Evolutionary conservation across 176 grass and related monocot genomes (phyloP).

Genomic region (Triticum timopheevii): DNA sequence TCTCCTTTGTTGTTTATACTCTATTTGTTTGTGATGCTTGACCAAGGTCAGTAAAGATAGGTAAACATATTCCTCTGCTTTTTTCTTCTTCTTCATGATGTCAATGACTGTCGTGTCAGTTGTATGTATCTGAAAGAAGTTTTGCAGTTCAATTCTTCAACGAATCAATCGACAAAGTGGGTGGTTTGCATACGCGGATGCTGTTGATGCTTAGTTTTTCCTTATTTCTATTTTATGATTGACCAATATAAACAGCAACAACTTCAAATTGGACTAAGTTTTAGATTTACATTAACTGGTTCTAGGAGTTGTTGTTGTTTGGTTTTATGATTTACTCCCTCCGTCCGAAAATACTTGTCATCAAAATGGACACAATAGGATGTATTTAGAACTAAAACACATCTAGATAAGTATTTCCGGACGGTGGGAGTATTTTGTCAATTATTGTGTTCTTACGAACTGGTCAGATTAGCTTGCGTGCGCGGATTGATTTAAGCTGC

Average conservation of each 20-base stretch:
- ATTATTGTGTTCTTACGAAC: conserved; percentile 9
- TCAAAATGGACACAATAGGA: too few species aligned
- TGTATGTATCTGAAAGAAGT: not conserved
- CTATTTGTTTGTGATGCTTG: not conserved
- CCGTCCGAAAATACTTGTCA: too few species aligned
- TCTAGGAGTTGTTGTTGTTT: not conserved
- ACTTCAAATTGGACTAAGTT: too few species aligned
- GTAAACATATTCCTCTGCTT: not conserved
- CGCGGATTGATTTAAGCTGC: not conserved
- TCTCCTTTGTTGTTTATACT: not conserved
- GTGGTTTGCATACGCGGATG: not conserved
- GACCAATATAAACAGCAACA: too few species aligned
- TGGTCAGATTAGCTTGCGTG: conserved; percentile 22
- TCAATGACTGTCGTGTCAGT: not conserved
- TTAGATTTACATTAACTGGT: not conserved
- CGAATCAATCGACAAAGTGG: not conserved
- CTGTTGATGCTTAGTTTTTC: not conserved
- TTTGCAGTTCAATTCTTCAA: not conserved
- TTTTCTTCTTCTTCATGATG: not conserved
- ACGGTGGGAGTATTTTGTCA: not conserved
- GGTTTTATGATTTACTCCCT: not conserved
- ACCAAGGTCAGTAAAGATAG: conserved; percentile 6
- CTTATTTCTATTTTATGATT: too few species aligned
- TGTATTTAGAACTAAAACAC: too few species aligned
- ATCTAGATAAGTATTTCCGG: too few species aligned